Percentiles rank a stretch among this genome's conserved stretches.
Evolutionary conservation across 371 early-diverging fungal species (phyloP).

Genomic region (Mucor velutinosus): DNA sequence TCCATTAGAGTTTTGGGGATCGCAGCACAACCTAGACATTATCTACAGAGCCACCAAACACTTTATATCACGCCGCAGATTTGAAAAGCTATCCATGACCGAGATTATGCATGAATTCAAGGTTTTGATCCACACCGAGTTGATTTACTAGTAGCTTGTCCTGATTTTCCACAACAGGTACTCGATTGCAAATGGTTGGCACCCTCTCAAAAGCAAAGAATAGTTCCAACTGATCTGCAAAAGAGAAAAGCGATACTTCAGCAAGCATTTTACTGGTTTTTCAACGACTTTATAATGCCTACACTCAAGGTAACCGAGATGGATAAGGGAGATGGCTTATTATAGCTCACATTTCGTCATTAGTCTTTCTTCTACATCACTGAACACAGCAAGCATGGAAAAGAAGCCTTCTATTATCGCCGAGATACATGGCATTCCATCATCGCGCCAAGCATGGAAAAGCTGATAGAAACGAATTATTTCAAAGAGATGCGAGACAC

Average conservation of each 20-base stretch:
- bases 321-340: neutral
- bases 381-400: conserved; percentile 57
- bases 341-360: neutral
- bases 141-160: neutral
- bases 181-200: conserved; percentile 15
- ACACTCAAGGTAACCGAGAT: conserved; percentile 49
- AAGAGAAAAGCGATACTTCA: conserved; percentile 55
- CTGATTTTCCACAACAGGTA: neutral
- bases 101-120: conserved; percentile 62
- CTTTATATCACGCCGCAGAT: conserved; percentile 56
- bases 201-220: neutral
- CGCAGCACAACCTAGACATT: conserved; percentile 41
- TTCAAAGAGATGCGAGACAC: neutral
- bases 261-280: conserved; percentile 70
- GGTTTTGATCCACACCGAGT: conserved; percentile 22
- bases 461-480: neutral
- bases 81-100: conserved; percentile 64
- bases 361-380: conserved; percentile 79
- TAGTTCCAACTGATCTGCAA: conserved; percentile 43
- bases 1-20: conserved; percentile 60
- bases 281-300: conserved; percentile 56
- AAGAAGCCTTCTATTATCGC: conserved; percentile 73
- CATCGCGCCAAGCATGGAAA: conserved; percentile 24
- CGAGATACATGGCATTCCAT: conserved; percentile 73
- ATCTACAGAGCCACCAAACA: conserved; percentile 47